Evolutionary conservation across 1,139 yeast genomes (phyloP), one percentile per base, ranked within the genome.

Genomic region (Yamadazyma buinensis): DNA sequence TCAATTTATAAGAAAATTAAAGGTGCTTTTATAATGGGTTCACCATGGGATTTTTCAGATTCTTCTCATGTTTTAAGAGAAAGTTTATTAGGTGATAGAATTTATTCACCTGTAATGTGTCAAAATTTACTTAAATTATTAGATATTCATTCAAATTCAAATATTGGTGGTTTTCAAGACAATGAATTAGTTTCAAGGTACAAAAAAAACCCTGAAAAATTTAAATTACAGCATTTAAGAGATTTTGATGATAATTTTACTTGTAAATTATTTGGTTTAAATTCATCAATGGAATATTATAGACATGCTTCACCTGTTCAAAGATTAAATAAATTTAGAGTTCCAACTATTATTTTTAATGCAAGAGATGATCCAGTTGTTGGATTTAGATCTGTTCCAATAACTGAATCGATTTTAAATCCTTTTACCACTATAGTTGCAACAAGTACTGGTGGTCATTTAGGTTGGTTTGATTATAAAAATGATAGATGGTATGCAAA

Each of bases 371-470:
- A 78, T 43, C 84, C 83, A 10, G 65, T 77, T 36, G 72, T 76
- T 14, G 82, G 84, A 3, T 54, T 54, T 30, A 59, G 71, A 34
- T 55, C 67, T 7, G 51, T 86, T 23, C 96, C 96, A 1, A 55
- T 61, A 38, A 53, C 59, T 9, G 92, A 84, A 47, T 75, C 79
- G 6, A 52, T 52, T 29, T 59, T 67, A 29, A 90, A 88, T 49
- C 95, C 96, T 8, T 84, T 76, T 54, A 61, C 83, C 21, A 61
- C 78, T 23, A 56, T 85, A 48, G 64, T 83, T 13, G 75, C 80
- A 33, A 85, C 97, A 0, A 72, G 80, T 23, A 60, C 79, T 21
- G 98, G 98, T 37, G 98, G 97, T 8, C 98, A 92, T 60, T 62
- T 77, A 38, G 81, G 79, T 1, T 77, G 81, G 81, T 75, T 74